Evolutionary conservation across 305 asterid species (phyloP), one percentile per base, ranked within the genome.

Genomic region (Striga hermonthica): DNA sequence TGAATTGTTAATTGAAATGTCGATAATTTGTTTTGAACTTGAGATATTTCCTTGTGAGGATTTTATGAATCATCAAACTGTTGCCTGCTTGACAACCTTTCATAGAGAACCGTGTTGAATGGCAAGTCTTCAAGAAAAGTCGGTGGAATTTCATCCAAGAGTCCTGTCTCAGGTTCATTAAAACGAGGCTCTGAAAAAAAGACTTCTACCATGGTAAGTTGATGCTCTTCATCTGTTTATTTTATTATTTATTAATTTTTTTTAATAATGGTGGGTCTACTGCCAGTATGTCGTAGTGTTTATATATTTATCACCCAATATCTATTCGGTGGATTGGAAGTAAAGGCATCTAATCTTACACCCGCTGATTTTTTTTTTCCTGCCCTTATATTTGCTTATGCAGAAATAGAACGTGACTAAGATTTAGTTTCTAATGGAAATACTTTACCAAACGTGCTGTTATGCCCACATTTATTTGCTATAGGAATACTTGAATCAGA

Each of bases 101-200:
- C 57, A 56, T 79, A 89, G 96, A 86, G 91, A 80, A 66, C 78
- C 62, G 45, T 74, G 40, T 34, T 78, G 74, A 86, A 79, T 74
- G 95, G 90, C 68, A 89, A 78, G 78, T 57, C 83, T 44, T 57
- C 81, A 22, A 84, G 84, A 77, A 81, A 85, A 76, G 68, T 31
- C 10, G 62, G 77, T 63, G 84, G 83, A 63, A 69, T 83, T 66
- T 58, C 89, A 57, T 22, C 82, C 67, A 80, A 72, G 74, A 75
- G 75, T 74, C 69, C 86, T 53, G 74, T 74, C 75, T 76, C 85
- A 62, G 82, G 83, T 78, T 66, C 83, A 53, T 78, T 86, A 45
- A 89, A 80, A 74, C 78, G 86, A 37, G 84, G 81, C 65, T 73
- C 90, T 4, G 87, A 80, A 67, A 89, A 81, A 77, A 67, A 63